Conservation (phyloP, 768 basidiomycete species). For the Phanerochaete sordida region DNA sequence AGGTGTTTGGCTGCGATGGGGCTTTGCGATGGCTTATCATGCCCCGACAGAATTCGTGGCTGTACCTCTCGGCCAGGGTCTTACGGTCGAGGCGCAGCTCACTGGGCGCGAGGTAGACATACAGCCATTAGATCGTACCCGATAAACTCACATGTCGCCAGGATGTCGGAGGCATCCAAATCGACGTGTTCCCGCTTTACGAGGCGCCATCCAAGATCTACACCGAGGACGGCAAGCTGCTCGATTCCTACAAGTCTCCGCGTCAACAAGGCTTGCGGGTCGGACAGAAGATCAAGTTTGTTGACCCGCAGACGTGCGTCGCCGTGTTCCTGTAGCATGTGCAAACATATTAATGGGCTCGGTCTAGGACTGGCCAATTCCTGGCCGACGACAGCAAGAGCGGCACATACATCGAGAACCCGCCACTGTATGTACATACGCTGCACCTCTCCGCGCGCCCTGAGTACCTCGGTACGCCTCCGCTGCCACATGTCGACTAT, state of each 20-base stretch:
- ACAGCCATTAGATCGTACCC: neutral
- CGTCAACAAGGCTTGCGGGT: neutral
- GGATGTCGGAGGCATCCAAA: conserved; percentile 9
- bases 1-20: too few relatives aligned
- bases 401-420: neutral
- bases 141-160: neutral
- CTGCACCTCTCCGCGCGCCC: neutral
- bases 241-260: neutral
- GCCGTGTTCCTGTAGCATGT: neutral
- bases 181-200: conserved; percentile 5
- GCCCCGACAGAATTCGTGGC: conserved; percentile 24
- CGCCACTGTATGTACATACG: neutral
- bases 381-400: neutral
- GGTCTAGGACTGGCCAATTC: neutral
- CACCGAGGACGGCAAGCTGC: neutral
- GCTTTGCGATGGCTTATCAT: neutral
- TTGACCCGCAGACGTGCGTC: neutral
- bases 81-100: conserved; percentile 23
- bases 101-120: conserved; percentile 19
- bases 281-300: neutral
- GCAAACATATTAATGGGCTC: neutral
- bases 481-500: neutral
- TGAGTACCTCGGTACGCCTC: neutral
- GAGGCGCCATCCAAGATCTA: neutral
- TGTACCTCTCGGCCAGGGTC: conserved; percentile 20